A percentile compares a stretch with the other conserved stretches of the same genome.
These are phyloP conservation scores for Macrophomina pseudophaseolina DNA, from an alignment of 2,329 filamentous ascomycete genomes.

Conservation along the genomic window DNA sequence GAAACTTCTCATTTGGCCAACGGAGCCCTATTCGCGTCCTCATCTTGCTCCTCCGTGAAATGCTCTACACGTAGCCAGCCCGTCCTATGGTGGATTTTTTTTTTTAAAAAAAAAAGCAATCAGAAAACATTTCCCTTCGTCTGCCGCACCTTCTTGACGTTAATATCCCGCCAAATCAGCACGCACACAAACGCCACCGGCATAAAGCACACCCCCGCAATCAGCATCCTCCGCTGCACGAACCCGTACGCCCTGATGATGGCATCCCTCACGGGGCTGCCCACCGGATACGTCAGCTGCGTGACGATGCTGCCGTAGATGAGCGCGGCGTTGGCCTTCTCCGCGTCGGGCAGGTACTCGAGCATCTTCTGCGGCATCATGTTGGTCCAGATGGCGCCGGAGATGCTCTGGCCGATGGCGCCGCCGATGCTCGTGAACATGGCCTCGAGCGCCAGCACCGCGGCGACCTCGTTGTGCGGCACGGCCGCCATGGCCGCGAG, in stretches of 20 bases:
- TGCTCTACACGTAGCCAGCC: too few relatives aligned
- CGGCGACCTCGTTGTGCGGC: constrained; percentile 63
- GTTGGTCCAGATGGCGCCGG: constrained; percentile 67
- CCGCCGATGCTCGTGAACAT: constrained; percentile 63
- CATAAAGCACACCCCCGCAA: constrained; percentile 37
- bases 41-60: background rate
- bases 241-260: constrained; percentile 39
- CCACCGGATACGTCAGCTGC: constrained; percentile 59
- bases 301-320: constrained; percentile 59
- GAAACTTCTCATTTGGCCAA: too few relatives aligned
- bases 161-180: constrained; percentile 41
- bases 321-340: constrained; percentile 42
- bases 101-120: background rate
- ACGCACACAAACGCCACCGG: constrained; percentile 36
- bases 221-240: constrained; percentile 47
- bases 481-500: constrained; percentile 26
- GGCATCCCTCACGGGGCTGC: constrained; percentile 51
- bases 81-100: background rate
- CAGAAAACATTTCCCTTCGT: constrained; percentile 41
- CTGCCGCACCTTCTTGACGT: constrained; percentile 43
- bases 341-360: constrained; percentile 49
- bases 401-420: constrained; percentile 52
- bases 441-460: constrained; percentile 64
- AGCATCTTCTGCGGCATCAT: constrained; percentile 58
- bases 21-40: too few relatives aligned